These are phyloP conservation scores for Dendrocalamus latiflorus DNA, from an alignment of 202 grass and related monocot genomes.

Conservation along the genomic window DNA sequence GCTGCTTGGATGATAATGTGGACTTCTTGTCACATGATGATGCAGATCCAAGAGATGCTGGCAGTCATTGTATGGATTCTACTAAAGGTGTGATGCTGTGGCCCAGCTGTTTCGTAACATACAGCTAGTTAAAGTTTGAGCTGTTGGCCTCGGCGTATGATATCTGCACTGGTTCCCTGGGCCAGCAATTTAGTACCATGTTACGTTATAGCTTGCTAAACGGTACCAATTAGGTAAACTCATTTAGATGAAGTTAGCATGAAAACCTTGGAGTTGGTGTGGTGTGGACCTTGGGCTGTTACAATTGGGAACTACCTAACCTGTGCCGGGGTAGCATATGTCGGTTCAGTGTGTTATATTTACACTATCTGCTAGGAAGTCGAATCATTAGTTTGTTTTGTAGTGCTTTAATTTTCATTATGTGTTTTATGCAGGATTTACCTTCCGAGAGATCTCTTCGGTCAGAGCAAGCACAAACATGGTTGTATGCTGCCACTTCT, in stretches of 20 bases:
- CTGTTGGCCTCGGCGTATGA: background rate
- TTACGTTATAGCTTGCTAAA: background rate
- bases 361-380: background rate
- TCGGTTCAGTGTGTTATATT: background rate
- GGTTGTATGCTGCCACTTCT: slow-evolving; percentile 86
- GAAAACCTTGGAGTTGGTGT: background rate
- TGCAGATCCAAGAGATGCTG: slow-evolving; percentile 41
- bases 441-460: slow-evolving; percentile 54
- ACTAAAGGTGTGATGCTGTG: slow-evolving; percentile 45
- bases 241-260: slow-evolving; percentile 1
- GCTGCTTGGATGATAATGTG: slow-evolving; percentile 54
- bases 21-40: slow-evolving; percentile 52
- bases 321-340: background rate
- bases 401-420: slow-evolving; percentile 4
- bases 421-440: slow-evolving; percentile 37
- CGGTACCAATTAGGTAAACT: background rate
- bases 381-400: background rate
- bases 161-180: background rate
- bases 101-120: background rate
- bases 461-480: slow-evolving; percentile 48
- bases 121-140: background rate
- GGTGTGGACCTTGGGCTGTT: background rate
- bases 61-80: slow-evolving; percentile 32
- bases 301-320: background rate
- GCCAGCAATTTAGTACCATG: background rate